phyloP scores from a whole-genome alignment of 2,329 filamentous ascomycete species.

The Clarireedia homoeocarpa region DNA sequence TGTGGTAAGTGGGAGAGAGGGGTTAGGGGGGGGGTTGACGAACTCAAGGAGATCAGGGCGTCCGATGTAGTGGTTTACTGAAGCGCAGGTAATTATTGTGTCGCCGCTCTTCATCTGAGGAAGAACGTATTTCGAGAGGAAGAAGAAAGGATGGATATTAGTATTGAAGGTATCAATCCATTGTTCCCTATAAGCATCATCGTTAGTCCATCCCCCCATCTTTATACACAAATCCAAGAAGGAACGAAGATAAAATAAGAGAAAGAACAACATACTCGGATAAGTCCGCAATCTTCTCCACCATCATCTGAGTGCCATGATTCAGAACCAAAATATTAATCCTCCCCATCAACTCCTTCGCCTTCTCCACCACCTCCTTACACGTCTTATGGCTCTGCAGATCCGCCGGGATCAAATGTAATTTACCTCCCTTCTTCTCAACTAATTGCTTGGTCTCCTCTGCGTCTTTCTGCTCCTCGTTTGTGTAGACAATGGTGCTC shows the following conservation, averaged over 20 bases:
- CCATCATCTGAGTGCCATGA: constrained; percentile 67
- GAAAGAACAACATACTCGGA: constrained; percentile 45
- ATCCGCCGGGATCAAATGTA: constrained; percentile 56
- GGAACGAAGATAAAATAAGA: background rate
- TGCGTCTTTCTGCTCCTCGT: constrained; percentile 69
- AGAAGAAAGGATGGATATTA: constrained; percentile 80
- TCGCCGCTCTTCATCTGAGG: constrained; percentile 67
- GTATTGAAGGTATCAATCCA: constrained; percentile 74
- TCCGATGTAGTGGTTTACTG: constrained; percentile 76
- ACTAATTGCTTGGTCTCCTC: constrained; percentile 65
- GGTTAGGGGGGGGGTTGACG: background rate
- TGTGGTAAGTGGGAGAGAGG: background rate
- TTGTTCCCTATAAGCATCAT: constrained; percentile 49
- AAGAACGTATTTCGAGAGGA: constrained; percentile 67
- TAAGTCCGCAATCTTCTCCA: constrained; percentile 62
- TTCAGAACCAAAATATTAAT: constrained; percentile 74
- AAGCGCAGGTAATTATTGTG: constrained; percentile 79
- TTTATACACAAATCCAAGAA: no score
- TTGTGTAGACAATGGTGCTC: constrained; percentile 64
- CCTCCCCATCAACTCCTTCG: constrained; percentile 55
- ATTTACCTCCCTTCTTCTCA: constrained; percentile 57
- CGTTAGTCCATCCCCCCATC: constrained; percentile 7
- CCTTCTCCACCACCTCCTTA: constrained; percentile 59
- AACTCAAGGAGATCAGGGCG: constrained; percentile 67
- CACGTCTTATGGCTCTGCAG: constrained; percentile 60